Evolutionary conservation across 176 grass and related monocot genomes (phyloP).

Genomic region (Aegilops umbellulata): DNA sequence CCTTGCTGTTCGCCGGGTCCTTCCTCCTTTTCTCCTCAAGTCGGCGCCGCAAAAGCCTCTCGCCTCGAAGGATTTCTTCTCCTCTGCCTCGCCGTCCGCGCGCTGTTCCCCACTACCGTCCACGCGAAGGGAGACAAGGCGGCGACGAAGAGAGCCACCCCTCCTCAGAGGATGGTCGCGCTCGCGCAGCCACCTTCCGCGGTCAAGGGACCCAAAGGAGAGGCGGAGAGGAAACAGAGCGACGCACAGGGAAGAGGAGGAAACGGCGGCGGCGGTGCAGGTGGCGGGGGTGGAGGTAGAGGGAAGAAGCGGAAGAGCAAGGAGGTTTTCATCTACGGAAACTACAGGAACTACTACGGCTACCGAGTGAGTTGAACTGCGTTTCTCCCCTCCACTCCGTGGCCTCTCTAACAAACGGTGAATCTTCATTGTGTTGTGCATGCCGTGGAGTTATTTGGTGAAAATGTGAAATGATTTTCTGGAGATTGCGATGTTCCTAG

Average conservation of each 20-base stretch:
- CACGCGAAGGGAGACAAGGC: background rate
- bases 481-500: background rate
- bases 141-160: conserved; percentile 3
- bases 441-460: background rate
- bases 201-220: background rate
- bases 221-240: conserved; percentile 9
- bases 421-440: background rate
- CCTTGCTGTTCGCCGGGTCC: too few relatives aligned
- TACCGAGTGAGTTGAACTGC: conserved; percentile 58
- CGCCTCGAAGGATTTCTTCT: background rate
- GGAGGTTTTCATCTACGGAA: conserved; percentile 79
- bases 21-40: background rate
- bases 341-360: conserved; percentile 92
- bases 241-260: background rate
- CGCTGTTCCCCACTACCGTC: background rate
- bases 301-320: conserved; percentile 54
- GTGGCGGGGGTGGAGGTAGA: background rate
- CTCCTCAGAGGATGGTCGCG: conserved; percentile 23
- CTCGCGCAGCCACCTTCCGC: conserved; percentile 7
- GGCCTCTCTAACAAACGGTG: background rate
- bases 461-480: background rate
- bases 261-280: background rate
- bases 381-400: background rate
- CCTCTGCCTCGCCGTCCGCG: background rate
- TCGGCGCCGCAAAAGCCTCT: background rate